phyloP scores from a whole-genome alignment of 208 protist species.

The Crithidia sp. region DNA sequence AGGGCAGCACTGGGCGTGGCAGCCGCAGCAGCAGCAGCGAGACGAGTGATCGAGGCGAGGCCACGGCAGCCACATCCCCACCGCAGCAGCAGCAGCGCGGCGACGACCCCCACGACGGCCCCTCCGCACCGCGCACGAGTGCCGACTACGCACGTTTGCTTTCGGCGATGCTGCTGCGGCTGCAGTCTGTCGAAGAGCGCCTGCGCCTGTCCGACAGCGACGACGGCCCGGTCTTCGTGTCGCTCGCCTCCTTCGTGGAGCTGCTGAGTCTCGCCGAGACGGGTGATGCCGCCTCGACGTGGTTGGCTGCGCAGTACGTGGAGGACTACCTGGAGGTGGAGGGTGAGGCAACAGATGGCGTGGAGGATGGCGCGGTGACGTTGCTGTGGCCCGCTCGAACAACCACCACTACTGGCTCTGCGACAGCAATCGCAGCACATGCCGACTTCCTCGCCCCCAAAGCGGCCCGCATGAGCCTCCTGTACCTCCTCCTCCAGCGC shows the following conservation, averaged over 20 bases:
- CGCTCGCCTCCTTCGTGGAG: constrained; percentile 56
- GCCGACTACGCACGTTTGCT: constrained; percentile 24
- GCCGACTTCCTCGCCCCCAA: constrained; percentile 43
- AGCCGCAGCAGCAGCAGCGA: not conserved
- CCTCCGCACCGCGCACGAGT: constrained; percentile 7
- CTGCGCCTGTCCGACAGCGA: constrained; percentile 28
- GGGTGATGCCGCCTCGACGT: constrained; percentile 36
- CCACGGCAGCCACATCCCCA: not conserved
- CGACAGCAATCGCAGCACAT: too few relatives aligned
- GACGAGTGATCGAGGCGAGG: not conserved
- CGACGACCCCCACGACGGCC: not conserved
- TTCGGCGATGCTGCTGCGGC: constrained; percentile 12
- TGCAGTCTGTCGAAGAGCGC: constrained; percentile 19
- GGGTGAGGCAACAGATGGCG: not conserved
- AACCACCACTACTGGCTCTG: not conserved
- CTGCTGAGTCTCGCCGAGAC: constrained; percentile 59
- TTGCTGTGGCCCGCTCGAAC: constrained; percentile 5
- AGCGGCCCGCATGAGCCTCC: constrained; percentile 52
- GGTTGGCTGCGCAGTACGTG: constrained; percentile 41
- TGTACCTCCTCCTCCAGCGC: constrained; percentile 50
- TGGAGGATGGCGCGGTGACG: constrained; percentile 6
- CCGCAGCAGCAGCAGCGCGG: not conserved
- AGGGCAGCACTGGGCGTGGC: not conserved
- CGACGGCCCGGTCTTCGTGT: constrained; percentile 22
- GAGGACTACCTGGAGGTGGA: constrained; percentile 39